Conservation (phyloP, 2,329 filamentous ascomycete species). For the Anthostomella pinea region DNA sequence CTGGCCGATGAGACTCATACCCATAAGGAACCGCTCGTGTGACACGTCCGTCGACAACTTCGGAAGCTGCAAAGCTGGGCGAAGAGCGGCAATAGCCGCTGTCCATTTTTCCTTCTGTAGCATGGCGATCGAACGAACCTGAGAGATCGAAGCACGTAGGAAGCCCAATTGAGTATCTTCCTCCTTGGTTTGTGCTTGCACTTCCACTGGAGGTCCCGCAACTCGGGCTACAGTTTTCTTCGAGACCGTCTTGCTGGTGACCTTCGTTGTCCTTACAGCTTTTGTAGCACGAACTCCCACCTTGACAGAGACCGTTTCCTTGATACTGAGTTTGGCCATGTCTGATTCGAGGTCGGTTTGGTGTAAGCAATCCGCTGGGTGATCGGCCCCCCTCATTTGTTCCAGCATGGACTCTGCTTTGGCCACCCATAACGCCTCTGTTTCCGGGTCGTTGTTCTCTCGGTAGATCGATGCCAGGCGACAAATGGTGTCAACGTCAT, state of each 20-base stretch:
- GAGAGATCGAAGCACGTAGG: conserved; percentile 38
- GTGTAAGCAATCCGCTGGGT: conserved; percentile 6
- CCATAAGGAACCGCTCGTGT: conserved; percentile 60
- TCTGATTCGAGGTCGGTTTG: conserved; percentile 34
- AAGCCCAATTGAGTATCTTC: conserved; percentile 36
- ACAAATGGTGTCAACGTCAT: conserved; percentile 48
- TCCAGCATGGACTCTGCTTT: conserved; percentile 49
- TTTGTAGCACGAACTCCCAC: conserved; percentile 14
- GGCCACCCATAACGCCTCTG: conserved; percentile 42
- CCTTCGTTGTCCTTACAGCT: conserved; percentile 18
- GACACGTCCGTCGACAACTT: conserved; percentile 38
- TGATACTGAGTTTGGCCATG: conserved; percentile 34
- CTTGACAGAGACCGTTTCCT: conserved; percentile 28
- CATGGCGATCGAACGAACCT: conserved; percentile 44
- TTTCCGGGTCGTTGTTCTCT: conserved; percentile 44
- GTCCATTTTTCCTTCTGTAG: conserved; percentile 54
- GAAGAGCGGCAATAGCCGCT: conserved; percentile 54
- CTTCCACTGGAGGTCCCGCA: conserved; percentile 11
- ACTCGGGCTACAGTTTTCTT: conserved; percentile 29
- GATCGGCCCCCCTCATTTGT: conserved; percentile 27
- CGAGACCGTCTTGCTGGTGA: conserved; percentile 25
- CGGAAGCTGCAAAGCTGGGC: conserved; percentile 44
- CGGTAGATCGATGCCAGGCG: conserved; percentile 55
- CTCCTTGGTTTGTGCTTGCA: conserved; percentile 9
- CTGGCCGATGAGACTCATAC: conserved; percentile 65